Base-by-base conservation (phyloP, 257 asterid species). In the Agastache rugosa region DNA sequence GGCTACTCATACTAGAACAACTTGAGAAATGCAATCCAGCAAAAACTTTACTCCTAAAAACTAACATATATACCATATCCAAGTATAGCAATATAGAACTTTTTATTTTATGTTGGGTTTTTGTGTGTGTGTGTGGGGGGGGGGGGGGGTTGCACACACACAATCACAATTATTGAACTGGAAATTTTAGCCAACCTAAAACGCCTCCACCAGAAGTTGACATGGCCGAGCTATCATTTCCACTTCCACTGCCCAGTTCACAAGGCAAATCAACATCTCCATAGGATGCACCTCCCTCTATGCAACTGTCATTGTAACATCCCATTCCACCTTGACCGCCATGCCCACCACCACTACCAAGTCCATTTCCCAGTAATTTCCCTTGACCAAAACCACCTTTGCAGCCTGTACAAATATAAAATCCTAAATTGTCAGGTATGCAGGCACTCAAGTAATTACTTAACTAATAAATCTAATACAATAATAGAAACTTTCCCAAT, bases 221-320 rank as follows among this genome's bases (percentile, higher is more conserved):
- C 55, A 87, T 82, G 79, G 82, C 84, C 81, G 85, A 75, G 84
- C 90, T 92, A 27, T 84, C 96, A 83, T 90, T 91, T 79, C 99
- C 99, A 54, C 99, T 89, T 84, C 99, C 99, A 82, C 99, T 95
- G 71, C 99, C 99, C 73, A 87, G 83, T 82, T 95, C 97, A 85
- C 99, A 95, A 74, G 99, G 99, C 69, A 95, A 84, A 79, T 76
- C 55, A 70, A 89, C 87, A 81, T 88, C 81, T 63, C 99, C 99
- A 83, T 95, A 95, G 50, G 94, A 34, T 70, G 78, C 78, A 54
- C 99, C 99, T 67, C 99, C 99, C 16, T 82, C 92, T 65, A 86
- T 74, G 76, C 97, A 92, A 85, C 86, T 89, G 71, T 67, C 88
- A 73, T 89, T 88, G 60, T 63, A 89, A 86, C 96, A 95, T 42